Evolutionary conservation across 177 flowering plant species (phyloP).

Genomic region (Vitis hybrid): DNA sequence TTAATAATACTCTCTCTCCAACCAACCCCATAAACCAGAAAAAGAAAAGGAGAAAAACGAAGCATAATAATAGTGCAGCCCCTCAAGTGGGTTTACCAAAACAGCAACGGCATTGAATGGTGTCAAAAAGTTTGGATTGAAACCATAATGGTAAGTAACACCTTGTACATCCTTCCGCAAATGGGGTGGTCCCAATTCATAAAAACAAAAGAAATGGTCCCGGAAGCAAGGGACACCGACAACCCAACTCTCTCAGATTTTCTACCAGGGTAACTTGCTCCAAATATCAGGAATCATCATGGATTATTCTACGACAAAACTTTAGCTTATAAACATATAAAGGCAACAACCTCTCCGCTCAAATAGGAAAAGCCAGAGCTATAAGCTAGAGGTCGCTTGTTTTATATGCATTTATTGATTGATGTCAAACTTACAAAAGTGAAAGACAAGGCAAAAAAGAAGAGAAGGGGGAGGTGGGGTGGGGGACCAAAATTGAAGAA

Average conservation of each 20-base stretch:
- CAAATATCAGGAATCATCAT: too few species aligned
- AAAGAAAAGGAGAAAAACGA: too few species aligned
- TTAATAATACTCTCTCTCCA: too few species aligned
- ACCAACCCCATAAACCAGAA: too few species aligned
- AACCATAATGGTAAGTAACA: neutral
- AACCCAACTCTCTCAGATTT: neutral
- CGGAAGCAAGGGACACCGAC: slow-evolving; percentile 7
- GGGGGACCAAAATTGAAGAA: neutral
- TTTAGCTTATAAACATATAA: neutral
- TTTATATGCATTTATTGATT: neutral
- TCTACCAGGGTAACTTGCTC: too few species aligned
- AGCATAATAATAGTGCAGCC: too few species aligned
- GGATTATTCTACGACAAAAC: slow-evolving; percentile 2
- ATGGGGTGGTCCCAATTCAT: neutral
- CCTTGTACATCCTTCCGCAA: neutral
- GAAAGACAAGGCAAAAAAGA: neutral
- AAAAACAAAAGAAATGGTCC: slow-evolving; percentile 4
- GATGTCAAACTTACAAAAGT: too few species aligned
- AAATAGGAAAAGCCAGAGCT: slow-evolving; percentile 16
- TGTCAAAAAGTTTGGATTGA: neutral
- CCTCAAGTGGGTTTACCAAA: neutral
- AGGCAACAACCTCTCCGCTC: neutral
- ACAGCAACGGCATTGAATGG: neutral
- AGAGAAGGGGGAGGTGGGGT: neutral
- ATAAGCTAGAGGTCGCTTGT: slow-evolving; percentile 13